Percentiles rank a stretch among this genome's conserved stretches.
These are phyloP conservation scores for Pseudozyma hubeiensis DNA, from an alignment of 1,284 basidiomycete genomes.

Conservation along the genomic window DNA sequence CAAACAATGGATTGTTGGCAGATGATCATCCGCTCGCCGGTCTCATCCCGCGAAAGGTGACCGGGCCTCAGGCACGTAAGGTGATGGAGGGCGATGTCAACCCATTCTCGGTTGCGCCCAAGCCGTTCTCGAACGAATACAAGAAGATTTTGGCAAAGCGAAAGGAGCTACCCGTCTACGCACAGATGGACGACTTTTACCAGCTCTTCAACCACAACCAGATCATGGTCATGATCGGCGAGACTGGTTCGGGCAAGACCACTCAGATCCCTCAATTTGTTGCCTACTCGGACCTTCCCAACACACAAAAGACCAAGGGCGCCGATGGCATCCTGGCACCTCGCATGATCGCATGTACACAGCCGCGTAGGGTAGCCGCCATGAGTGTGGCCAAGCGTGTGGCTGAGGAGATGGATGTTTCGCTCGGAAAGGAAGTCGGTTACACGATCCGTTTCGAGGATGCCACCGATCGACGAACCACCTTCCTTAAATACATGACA, in stretches of 20 bases:
- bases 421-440: constrained; percentile 92
- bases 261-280: constrained; percentile 99
- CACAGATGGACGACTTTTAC: constrained; percentile 92
- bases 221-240: constrained; percentile 95
- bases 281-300: constrained; percentile 89
- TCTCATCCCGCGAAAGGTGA: constrained; percentile 82
- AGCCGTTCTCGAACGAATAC: constrained; percentile 83
- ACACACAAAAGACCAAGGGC: constrained; percentile 70
- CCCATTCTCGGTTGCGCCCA: constrained; percentile 75
- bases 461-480: constrained; percentile 75
- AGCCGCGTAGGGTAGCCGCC: constrained; percentile 94
- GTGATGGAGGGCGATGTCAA: constrained; percentile 86
- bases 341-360: constrained; percentile 95
- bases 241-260: constrained; percentile 98
- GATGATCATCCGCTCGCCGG: constrained; percentile 77
- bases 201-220: constrained; percentile 87
- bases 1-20: constrained; percentile 13
- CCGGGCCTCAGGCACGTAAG: constrained; percentile 77
- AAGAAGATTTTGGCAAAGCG: constrained; percentile 85
- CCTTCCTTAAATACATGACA: constrained; percentile 82
- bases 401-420: constrained; percentile 97
- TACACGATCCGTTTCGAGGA: constrained; percentile 99
- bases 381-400: constrained; percentile 99
- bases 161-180: constrained; percentile 89
- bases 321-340: constrained; percentile 73